phyloP scores from a whole-genome alignment of 75 land plant species.

The Sequoia sempervirens region DNA sequence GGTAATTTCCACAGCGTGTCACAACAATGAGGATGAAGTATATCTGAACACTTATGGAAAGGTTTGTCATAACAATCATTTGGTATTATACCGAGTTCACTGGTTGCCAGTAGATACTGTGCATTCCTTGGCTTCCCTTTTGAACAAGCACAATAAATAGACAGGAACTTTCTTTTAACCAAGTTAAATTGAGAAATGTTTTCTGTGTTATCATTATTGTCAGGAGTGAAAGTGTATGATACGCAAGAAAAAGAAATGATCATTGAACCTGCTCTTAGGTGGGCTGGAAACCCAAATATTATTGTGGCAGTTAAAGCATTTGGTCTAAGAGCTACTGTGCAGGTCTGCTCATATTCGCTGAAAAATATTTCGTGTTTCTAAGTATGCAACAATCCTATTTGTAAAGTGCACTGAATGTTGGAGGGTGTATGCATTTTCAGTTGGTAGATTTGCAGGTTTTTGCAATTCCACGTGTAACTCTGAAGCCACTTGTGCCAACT shows the following conservation, averaged over 20 bases:
- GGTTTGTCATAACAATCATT: not conserved
- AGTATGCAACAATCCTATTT: not conserved
- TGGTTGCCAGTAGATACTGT: not conserved
- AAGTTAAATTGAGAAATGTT: not conserved
- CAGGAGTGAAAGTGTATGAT: slow-evolving; percentile 81
- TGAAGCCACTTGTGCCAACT: slow-evolving; percentile 84
- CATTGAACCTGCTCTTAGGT: slow-evolving; percentile 71
- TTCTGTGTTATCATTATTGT: not conserved
- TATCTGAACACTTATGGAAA: not conserved
- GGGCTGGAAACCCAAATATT: slow-evolving; percentile 93
- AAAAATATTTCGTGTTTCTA: not conserved
- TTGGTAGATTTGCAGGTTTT: slow-evolving; percentile 96
- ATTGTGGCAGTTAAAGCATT: slow-evolving; percentile 71
- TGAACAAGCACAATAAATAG: not conserved
- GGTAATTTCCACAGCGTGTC: too few relatives aligned
- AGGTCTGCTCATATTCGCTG: slow-evolving; percentile 28
- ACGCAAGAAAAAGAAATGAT: slow-evolving; percentile 88
- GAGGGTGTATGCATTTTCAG: slow-evolving; percentile 26
- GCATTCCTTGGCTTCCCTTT: not conserved
- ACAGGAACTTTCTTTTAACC: not conserved
- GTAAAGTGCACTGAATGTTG: not conserved
- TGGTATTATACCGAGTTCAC: not conserved
- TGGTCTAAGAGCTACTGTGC: slow-evolving; percentile 77
- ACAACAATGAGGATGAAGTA: too few relatives aligned
- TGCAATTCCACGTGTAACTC: slow-evolving; percentile 88